A percentile compares a stretch with the other conserved stretches of the same genome.
Conservation (phyloP, 2,329 filamentous ascomycete genomes). For the Pezicula rhizophila region DNA sequence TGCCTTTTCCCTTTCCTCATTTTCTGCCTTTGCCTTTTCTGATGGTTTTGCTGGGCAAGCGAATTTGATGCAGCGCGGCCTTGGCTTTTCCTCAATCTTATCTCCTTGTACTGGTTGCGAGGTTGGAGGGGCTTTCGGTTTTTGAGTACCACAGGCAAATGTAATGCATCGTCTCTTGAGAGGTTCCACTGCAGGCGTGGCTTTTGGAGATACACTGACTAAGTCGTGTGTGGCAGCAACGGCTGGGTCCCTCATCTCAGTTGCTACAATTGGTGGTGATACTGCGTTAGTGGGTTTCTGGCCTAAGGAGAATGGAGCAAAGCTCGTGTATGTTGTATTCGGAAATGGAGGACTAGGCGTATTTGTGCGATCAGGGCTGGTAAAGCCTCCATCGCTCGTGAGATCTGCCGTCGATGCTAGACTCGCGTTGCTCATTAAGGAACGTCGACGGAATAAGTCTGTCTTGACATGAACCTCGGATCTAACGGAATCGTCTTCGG, state of each 20-base stretch:
- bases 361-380: constrained; percentile 80
- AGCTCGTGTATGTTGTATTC: constrained; percentile 42
- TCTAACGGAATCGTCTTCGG: constrained; percentile 47
- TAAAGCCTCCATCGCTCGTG: constrained; percentile 89
- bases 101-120: constrained; percentile 21
- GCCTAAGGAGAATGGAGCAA: constrained; percentile 21
- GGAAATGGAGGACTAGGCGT: constrained; percentile 84
- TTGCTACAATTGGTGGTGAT: constrained; percentile 7
- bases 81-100: constrained; percentile 32
- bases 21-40: constrained; percentile 31
- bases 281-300: constrained; percentile 12
- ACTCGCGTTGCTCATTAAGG: constrained; percentile 76
- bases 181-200: constrained; percentile 53
- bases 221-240: constrained; percentile 6
- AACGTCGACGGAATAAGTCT: constrained; percentile 31
- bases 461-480: constrained; percentile 33
- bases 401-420: constrained; percentile 80
- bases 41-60: constrained; percentile 55
- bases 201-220: constrained; percentile 28
- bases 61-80: constrained; percentile 65
- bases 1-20: constrained; percentile 32
- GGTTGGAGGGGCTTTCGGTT: constrained; percentile 27
- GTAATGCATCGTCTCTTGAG: constrained; percentile 83
- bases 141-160: constrained; percentile 63
- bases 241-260: constrained; percentile 5